Base-by-base conservation (phyloP, 805 yeast genomes). In the Candida loeiensis region DNA sequence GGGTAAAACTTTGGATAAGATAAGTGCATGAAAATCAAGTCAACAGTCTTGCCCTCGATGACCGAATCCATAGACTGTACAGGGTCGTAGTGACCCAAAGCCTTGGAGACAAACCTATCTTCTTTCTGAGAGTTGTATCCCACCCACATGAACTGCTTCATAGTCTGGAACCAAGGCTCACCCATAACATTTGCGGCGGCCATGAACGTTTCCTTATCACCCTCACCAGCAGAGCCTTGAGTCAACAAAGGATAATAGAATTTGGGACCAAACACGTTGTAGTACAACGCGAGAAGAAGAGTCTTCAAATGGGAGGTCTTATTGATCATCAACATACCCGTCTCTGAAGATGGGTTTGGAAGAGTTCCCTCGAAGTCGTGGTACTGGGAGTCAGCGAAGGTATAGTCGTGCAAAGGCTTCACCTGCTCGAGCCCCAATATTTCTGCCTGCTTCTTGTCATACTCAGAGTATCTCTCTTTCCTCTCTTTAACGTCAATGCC, bases 191-290 rank as follows among this genome's bases (percentile, higher is more conserved):
- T 68, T 3, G 89, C 85, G 1, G 87, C 89, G 7, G 83, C 77
- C 28, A 79, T 73, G 48, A 81, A 82, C 0, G 91, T 82, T 53
- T 84, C 91, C 54, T 84, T 84, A 53, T 84, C 91, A 37, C 91
- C 90, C 63, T 83, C 85, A 19, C 91, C 91, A 1, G 87, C 80
- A 18, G 78, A 69, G 3, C 87, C 87, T 53, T 82, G 90, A 0
- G 86, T 75, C 47, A 84, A 66, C 42, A 84, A 58, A 8, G 81
- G 82, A 50, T 83, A 84, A 56, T 77, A 84, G 61, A 73, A 79
- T 6, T 67, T 58, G 1, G 88, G 88, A 0, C 91, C 90, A 56
- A 51, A 63, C 1, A 79, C 59, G 49, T 84, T 83, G 56, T 84
- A 84, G 57, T 81, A 83, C 29, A 79, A 63, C 2, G 85, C 67